A percentile compares a stretch with the other conserved stretches of the same genome.
Evolutionary conservation across 192 early-diverging fungal genomes (phyloP).

Genomic region (Entomortierella lignicola): DNA sequence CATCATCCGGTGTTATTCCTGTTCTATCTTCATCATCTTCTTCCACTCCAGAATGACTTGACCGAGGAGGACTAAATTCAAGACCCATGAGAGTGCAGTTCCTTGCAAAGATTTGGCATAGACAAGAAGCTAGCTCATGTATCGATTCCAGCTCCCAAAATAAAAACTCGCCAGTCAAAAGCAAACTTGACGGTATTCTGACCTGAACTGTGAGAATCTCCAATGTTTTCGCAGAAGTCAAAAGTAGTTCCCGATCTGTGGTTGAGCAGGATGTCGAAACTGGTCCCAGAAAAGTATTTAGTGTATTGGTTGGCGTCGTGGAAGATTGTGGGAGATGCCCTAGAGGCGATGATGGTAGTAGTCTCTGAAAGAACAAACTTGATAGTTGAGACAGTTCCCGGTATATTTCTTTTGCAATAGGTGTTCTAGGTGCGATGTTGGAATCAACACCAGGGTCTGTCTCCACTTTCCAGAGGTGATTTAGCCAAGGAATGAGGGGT

Average conservation of each 20-base stretch:
- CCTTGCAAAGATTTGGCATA: constrained; percentile 26
- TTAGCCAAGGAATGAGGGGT: constrained; percentile 40
- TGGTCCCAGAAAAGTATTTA: constrained; percentile 40
- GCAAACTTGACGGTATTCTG: constrained; percentile 11
- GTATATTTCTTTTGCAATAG: constrained; percentile 41
- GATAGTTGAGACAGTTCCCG: constrained; percentile 35
- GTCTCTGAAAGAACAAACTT: constrained; percentile 14
- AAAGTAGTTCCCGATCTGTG: constrained; percentile 35
- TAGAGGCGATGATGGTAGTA: constrained; percentile 20
- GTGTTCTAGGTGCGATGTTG: background rate
- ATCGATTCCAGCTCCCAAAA: constrained; percentile 40
- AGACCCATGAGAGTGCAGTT: constrained; percentile 29
- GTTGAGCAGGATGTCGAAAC: constrained; percentile 17
- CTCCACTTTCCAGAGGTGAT: constrained; percentile 38
- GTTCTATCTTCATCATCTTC: constrained; percentile 9
- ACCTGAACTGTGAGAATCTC: constrained; percentile 23
- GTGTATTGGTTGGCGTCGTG: background rate
- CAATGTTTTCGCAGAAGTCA: constrained; percentile 17
- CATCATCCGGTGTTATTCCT: constrained; percentile 39
- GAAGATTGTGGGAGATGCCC: background rate
- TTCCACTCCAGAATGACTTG: background rate
- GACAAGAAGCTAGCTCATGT: constrained; percentile 13
- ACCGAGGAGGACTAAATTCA: constrained; percentile 6
- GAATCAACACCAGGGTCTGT: background rate
- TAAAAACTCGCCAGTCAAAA: background rate